Evolutionary conservation across 176 grass and related monocot genomes (phyloP).

Genomic region (Phoenix roebelenii): DNA sequence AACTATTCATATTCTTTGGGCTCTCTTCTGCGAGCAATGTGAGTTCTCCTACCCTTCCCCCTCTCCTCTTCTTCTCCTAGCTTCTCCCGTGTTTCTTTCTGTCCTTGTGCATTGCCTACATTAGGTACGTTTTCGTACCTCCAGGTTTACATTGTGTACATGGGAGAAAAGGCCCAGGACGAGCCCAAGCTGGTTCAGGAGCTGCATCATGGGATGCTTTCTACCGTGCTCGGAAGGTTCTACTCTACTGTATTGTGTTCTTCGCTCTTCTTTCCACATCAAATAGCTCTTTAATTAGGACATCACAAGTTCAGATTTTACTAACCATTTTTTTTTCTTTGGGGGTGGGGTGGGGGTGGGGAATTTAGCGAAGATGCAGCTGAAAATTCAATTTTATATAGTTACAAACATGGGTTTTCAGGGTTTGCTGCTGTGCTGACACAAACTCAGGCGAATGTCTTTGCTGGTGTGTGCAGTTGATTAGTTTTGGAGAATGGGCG

Average conservation of each 20-base stretch:
- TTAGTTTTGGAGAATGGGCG: neutral
- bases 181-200: conserved; percentile 38
- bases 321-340: too few relatives aligned
- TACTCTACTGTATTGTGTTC: neutral
- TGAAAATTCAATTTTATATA: conserved; percentile 71
- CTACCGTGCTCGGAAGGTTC: conserved; percentile 71
- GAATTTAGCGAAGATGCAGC: conserved; percentile 43
- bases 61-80: neutral
- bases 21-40: conserved; percentile 58
- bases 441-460: conserved; percentile 36
- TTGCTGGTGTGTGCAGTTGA: conserved; percentile 33
- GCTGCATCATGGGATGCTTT: conserved; percentile 65
- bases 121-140: neutral
- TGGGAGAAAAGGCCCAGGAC: conserved; percentile 53
- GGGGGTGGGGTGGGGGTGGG: too few relatives aligned
- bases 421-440: conserved; percentile 86
- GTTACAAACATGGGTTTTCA: conserved; percentile 88
- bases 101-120: neutral
- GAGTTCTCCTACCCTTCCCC: conserved; percentile 2
- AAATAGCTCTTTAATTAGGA: neutral
- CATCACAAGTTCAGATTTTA: too few relatives aligned
- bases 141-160: conserved; percentile 95
- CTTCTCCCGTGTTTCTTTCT: neutral
- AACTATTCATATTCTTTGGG: conserved; percentile 23
- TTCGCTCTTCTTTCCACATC: too few relatives aligned